Conservation (phyloP, 2,329 filamentous ascomycete species). For the Meredithiella fracta region DNA sequence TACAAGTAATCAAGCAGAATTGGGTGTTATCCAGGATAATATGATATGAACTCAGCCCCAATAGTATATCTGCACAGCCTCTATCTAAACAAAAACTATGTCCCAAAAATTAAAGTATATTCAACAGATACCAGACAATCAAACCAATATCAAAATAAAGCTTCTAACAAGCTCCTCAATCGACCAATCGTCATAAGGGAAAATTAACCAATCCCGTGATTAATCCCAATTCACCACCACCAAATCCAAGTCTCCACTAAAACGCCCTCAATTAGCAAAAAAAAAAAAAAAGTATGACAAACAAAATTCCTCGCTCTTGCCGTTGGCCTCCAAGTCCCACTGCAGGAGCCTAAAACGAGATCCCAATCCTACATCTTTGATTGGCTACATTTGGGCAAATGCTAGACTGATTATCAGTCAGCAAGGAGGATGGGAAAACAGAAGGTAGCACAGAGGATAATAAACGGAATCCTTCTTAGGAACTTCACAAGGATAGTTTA, state of each 20-base stretch:
- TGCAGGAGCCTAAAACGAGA: no score
- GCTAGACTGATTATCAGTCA: background rate
- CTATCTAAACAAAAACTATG: background rate
- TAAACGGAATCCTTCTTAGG: background rate
- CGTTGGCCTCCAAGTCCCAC: background rate
- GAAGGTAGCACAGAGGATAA: no score
- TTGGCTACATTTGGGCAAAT: no score
- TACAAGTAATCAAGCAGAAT: slow-evolving; percentile 1
- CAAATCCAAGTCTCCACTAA: background rate
- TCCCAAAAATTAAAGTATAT: no score
- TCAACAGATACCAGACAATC: no score
- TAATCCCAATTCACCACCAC: no score
- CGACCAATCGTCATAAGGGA: background rate
- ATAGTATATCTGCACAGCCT: no score
- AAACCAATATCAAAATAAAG: background rate
- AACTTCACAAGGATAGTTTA: background rate
- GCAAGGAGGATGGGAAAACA: background rate
- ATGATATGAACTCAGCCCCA: no score
- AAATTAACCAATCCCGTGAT: background rate
- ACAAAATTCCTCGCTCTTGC: background rate
- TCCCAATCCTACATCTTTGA: no score
- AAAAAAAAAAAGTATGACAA: background rate
- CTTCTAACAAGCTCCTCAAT: no score
- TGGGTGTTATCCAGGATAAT: background rate
- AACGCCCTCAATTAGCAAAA: background rate